These are phyloP conservation scores for Colletotrichum salicis DNA, from an alignment of 2,329 filamentous ascomycete species.

Conservation along the genomic window DNA sequence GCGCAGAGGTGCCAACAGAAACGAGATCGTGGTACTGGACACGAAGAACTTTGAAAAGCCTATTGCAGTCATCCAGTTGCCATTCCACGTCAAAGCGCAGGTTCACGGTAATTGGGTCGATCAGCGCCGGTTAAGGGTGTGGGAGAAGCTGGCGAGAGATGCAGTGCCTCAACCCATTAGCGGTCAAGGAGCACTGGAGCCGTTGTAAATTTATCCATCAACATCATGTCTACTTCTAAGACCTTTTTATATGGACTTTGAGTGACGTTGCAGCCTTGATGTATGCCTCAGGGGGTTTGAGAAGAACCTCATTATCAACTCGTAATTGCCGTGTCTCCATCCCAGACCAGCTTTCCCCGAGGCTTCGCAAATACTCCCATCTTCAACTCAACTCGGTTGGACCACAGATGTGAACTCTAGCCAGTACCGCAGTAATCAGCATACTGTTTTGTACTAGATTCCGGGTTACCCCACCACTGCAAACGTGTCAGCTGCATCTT, in stretches of 20 bases:
- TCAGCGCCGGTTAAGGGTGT: slow-evolving; percentile 41
- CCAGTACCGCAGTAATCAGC: slow-evolving; percentile 33
- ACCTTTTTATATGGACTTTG: no score
- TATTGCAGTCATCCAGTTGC: slow-evolving; percentile 52
- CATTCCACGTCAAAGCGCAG: slow-evolving; percentile 44
- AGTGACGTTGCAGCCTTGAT: not conserved
- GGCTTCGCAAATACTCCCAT: no score
- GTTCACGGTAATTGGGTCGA: slow-evolving; percentile 48
- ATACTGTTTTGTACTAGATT: slow-evolving; percentile 27
- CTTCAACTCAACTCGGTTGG: no score
- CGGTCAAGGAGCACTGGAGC: slow-evolving; percentile 6
- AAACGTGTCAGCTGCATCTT: not conserved
- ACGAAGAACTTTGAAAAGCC: slow-evolving; percentile 50
- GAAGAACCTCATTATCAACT: no score
- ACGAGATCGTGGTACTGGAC: slow-evolving; percentile 54
- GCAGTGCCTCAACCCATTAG: not conserved
- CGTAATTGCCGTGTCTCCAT: no score
- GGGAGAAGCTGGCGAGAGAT: slow-evolving; percentile 10
- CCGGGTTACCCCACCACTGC: slow-evolving; percentile 28
- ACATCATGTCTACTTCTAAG: not conserved
- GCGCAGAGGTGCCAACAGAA: slow-evolving; percentile 40
- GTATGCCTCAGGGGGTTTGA: no score
- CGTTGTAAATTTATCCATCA: not conserved
- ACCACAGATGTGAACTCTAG: not conserved
- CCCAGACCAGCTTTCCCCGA: not conserved